phyloP scores from a whole-genome alignment of 1,284 basidiomycete genomes.

The Schizophyllum amplum region DNA sequence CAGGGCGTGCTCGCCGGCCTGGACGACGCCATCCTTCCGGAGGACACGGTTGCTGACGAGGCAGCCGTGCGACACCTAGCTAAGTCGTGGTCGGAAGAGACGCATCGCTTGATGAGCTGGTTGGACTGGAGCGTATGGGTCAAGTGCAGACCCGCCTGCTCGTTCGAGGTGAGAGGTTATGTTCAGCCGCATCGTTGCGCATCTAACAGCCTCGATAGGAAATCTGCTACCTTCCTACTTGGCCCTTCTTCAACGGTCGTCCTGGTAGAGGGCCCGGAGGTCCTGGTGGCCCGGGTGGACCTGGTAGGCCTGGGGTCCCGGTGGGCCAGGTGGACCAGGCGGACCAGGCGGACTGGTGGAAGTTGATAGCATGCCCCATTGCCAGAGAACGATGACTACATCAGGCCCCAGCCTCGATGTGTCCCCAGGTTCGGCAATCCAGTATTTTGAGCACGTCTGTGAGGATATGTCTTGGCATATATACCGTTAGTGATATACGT shows the following conservation, averaged over 20 bases:
- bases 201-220: constrained; percentile 1
- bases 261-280: background rate
- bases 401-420: background rate
- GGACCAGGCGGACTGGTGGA: background rate
- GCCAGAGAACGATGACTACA: background rate
- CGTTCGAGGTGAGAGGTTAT: constrained; percentile 27
- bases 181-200: background rate
- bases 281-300: background rate
- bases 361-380: background rate
- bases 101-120: constrained; percentile 31
- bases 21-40: constrained; percentile 6
- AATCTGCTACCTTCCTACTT: constrained; percentile 6
- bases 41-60: background rate
- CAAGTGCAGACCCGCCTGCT: constrained; percentile 32
- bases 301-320: background rate
- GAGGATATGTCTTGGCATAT: too few species aligned
- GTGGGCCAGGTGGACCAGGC: background rate
- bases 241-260: constrained; percentile 3
- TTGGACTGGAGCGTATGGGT: constrained; percentile 39
- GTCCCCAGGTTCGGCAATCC: background rate
- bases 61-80: constrained; percentile 7
- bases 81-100: constrained; percentile 20
- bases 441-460: background rate
- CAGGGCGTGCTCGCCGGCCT: constrained; percentile 11
- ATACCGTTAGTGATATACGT: too few species aligned